These are phyloP conservation scores for Polygonum maritimum DNA, from an alignment of 148 eudicot genomes.

Conservation along the genomic window DNA sequence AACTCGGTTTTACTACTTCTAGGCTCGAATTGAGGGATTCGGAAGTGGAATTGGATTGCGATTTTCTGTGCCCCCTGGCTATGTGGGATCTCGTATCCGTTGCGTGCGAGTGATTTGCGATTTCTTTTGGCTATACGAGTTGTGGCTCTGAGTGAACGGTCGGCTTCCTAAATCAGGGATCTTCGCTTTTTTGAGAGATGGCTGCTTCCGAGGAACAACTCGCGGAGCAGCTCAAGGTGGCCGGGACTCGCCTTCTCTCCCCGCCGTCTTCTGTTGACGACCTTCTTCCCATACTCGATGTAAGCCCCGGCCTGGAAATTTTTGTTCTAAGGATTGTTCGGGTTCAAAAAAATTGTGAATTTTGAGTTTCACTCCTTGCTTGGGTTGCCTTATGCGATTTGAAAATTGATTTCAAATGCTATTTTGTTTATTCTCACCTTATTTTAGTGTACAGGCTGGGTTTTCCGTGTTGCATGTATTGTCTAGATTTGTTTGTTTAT, in stretches of 20 bases:
- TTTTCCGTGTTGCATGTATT: slow-evolving; percentile 1
- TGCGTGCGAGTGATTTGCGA: neutral
- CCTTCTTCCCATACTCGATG: slow-evolving; percentile 52
- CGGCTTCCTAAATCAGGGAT: neutral
- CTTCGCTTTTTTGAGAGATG: slow-evolving; percentile 20
- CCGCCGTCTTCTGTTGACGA: slow-evolving; percentile 37
- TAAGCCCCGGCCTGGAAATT: slow-evolving; percentile 22
- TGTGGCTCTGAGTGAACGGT: slow-evolving; percentile 2
- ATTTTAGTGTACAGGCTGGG: neutral
- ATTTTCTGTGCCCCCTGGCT: neutral
- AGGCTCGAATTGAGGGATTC: too few species aligned
- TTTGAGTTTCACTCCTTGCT: neutral
- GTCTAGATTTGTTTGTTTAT: neutral
- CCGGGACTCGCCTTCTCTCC: slow-evolving; percentile 44
- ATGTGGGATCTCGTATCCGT: slow-evolving; percentile 4
- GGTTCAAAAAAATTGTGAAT: neutral
- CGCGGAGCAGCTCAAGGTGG: slow-evolving; percentile 37
- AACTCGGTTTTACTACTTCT: too few species aligned
- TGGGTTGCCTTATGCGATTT: neutral
- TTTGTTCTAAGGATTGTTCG: neutral
- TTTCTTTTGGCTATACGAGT: neutral
- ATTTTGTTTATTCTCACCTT: neutral
- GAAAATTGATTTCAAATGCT: neutral
- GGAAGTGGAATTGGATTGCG: too few species aligned
- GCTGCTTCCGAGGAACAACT: slow-evolving; percentile 33